These are phyloP conservation scores for Hymenoscyphus albidus DNA, from an alignment of 2,329 filamentous ascomycete species.

Conservation along the genomic window DNA sequence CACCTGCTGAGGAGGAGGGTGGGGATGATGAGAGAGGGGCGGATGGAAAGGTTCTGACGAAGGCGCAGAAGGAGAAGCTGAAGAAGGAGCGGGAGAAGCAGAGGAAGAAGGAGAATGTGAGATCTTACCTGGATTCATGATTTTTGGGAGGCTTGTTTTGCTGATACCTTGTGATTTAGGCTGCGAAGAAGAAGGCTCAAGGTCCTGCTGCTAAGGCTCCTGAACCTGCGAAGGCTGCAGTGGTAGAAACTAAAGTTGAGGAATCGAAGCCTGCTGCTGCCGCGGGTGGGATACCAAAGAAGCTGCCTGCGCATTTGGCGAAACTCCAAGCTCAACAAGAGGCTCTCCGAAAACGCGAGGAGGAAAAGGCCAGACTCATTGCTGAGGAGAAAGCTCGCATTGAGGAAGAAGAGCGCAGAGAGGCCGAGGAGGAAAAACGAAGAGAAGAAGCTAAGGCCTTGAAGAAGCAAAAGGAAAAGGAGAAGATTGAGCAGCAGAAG, in stretches of 20 bases:
- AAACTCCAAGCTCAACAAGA: conserved; percentile 81
- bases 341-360: conserved; percentile 61
- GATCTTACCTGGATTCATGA: conserved; percentile 23
- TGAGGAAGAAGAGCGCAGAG: conserved; percentile 61
- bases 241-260: conserved; percentile 29
- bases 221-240: conserved; percentile 48
- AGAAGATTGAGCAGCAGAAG: conserved; percentile 81
- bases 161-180: conserved; percentile 45
- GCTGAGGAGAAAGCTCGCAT: conserved; percentile 63
- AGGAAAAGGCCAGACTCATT: conserved; percentile 55
- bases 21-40: conserved; percentile 50
- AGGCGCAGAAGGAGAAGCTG: conserved; percentile 96
- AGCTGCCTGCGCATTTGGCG: conserved; percentile 70
- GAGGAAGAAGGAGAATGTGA: conserved; percentile 94
- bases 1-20: conserved; percentile 36
- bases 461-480: conserved; percentile 84
- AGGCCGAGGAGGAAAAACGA: conserved; percentile 64
- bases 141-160: not conserved
- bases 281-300: conserved; percentile 76
- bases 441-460: conserved; percentile 69
- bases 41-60: conserved; percentile 75
- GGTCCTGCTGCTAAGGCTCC: conserved; percentile 51
- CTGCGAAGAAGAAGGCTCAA: conserved; percentile 75
- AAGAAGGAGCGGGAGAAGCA: conserved; percentile 99
- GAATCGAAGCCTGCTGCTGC: conserved; percentile 43